phyloP scores from a whole-genome alignment of 768 basidiomycete genomes.

The Rhodotorula paludigena region DNA sequence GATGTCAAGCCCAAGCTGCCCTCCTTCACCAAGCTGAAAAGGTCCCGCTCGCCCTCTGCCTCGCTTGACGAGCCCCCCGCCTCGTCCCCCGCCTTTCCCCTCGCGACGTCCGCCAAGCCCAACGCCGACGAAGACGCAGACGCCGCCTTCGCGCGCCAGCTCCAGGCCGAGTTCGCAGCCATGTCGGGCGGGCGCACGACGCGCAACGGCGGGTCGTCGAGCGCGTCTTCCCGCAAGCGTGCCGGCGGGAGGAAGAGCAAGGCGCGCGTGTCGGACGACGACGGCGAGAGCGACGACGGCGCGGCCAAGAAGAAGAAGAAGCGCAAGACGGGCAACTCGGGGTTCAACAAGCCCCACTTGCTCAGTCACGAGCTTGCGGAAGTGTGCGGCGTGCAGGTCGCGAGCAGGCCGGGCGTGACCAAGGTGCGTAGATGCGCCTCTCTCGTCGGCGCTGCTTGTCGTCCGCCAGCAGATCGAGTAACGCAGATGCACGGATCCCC shows the following conservation, averaged over 20 bases:
- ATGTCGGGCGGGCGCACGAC: neutral
- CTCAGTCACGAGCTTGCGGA: constrained; percentile 9
- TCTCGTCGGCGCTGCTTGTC: neutral
- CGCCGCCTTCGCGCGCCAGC: constrained; percentile 12
- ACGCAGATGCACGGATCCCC: neutral
- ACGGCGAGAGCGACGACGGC: neutral
- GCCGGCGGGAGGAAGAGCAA: constrained; percentile 24
- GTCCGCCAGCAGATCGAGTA: neutral
- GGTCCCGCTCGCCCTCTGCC: constrained; percentile 1
- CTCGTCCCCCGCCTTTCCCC: constrained; percentile 8
- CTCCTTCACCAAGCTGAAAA: constrained; percentile 12
- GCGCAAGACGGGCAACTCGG: constrained; percentile 7
- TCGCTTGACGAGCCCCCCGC: neutral
- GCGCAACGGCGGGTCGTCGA: neutral
- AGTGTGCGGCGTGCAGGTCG: constrained; percentile 10
- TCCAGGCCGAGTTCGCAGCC: constrained; percentile 9
- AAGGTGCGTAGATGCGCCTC: constrained; percentile 1
- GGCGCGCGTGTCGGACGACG: neutral
- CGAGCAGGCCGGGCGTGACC: constrained; percentile 16
- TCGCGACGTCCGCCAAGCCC: neutral
- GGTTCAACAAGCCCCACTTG: constrained; percentile 24
- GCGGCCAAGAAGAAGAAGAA: constrained; percentile 12
- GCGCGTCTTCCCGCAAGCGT: neutral
- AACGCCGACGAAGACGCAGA: constrained; percentile 3
- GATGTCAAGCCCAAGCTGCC: constrained; percentile 17